Conservation (phyloP, 257 asterid genomes). For the Ocimum tenuiflorum region DNA sequence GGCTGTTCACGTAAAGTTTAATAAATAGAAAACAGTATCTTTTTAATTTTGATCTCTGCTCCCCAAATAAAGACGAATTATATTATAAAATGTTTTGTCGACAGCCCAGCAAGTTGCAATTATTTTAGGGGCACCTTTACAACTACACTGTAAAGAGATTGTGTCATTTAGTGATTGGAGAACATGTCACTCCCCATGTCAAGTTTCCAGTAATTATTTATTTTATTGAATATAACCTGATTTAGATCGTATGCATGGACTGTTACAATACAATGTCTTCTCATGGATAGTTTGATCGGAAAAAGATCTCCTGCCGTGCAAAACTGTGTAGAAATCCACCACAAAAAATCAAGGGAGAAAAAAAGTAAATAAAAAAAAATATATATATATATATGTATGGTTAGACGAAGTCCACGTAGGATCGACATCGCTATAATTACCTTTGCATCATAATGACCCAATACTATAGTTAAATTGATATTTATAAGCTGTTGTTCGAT, state of each 20-base stretch:
- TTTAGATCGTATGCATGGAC: neutral
- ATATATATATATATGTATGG: no score
- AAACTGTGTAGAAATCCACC: no score
- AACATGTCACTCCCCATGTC: neutral
- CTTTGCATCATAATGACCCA: neutral
- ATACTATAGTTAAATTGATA: no score
- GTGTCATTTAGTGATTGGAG: constrained; percentile 1
- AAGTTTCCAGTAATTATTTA: neutral
- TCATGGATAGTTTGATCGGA: neutral
- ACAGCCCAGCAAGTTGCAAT: constrained; percentile 23
- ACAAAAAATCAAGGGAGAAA: no score
- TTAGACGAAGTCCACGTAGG: no score
- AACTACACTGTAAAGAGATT: constrained; percentile 4
- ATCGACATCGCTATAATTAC: no score
- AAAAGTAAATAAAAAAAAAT: no score
- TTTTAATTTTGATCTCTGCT: neutral
- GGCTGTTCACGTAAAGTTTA: constrained; percentile 28
- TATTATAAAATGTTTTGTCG: neutral
- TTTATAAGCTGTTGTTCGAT: neutral
- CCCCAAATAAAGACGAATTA: neutral
- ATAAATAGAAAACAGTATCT: neutral
- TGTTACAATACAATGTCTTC: neutral
- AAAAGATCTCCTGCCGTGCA: no score
- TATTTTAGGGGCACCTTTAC: neutral
- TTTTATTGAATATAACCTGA: no score